These are phyloP conservation scores for Tylopilus sp. DNA, from an alignment of 1,284 basidiomycete species.

Conservation along the genomic window DNA sequence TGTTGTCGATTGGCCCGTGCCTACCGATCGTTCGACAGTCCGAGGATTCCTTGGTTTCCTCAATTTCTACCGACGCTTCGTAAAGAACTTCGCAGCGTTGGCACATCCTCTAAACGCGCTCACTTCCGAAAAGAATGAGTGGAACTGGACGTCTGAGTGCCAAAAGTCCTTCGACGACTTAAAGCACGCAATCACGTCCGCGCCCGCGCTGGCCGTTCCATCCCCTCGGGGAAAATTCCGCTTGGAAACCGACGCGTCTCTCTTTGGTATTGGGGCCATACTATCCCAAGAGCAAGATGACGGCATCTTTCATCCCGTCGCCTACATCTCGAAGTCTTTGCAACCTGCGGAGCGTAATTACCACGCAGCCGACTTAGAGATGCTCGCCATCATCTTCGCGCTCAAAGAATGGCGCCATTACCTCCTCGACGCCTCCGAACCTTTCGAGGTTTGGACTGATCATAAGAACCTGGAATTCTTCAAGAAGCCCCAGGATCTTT, in stretches of 20 bases:
- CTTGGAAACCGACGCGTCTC: no score
- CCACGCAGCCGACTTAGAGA: background rate
- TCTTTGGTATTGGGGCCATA: background rate
- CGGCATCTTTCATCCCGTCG: background rate
- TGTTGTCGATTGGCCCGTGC: constrained; percentile 49
- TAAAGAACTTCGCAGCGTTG: constrained; percentile 47
- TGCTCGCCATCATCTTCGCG: background rate
- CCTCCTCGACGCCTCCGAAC: background rate
- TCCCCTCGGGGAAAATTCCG: no score
- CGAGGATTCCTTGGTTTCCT: no score
- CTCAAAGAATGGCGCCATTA: background rate
- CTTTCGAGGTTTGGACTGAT: no score
- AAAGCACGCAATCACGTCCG: background rate
- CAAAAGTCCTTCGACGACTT: background rate
- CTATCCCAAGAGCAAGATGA: background rate
- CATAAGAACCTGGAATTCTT: no score
- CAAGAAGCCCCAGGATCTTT: background rate
- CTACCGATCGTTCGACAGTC: constrained; percentile 21
- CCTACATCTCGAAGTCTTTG: background rate
- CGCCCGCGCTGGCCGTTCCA: background rate
- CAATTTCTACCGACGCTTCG: constrained; percentile 58
- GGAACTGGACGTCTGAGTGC: background rate
- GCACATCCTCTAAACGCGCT: constrained; percentile 43
- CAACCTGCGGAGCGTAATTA: background rate
- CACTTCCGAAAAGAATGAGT: constrained; percentile 12